Base-by-base conservation (phyloP, 345 rosid genomes). In the Dipteronia dyeriana region DNA sequence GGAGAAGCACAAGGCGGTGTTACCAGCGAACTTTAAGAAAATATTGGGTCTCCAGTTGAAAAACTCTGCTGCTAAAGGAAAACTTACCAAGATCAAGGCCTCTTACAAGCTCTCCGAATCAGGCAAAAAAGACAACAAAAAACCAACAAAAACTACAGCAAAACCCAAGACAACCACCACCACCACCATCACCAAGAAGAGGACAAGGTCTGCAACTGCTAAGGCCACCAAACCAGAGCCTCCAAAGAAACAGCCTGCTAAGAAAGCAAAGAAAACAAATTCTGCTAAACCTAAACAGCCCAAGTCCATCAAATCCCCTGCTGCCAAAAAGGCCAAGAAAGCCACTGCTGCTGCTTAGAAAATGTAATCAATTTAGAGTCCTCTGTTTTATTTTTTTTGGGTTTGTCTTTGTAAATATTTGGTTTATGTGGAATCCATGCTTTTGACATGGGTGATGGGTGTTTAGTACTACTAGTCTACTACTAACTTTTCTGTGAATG, bases 61-160 rank as follows among this genome's bases (percentile, higher is more conserved):
- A 77, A 92, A 92, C 86, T 92, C 88, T 0, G 88, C 85, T 0
- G 75, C 87, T 2, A 90, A 82, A 74, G 94, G 95, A 20, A 94
- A 90, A 80, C 87, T 94, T 9, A 80, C 80, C 68, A 92, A 94
- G 91, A 86, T 94, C 83, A 94, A 79, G 83, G 98, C 95, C 3
- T 92, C 97, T 4, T 94, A 89, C 82, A 92, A 92, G 86, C 89
- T 94, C 20, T 73, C 88, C 0, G 93, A 86, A 66, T 41, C 77
- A 1, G 79, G 75, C 3, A 78, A 75, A 68, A 64, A 68, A 13
- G 76, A 47, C 34, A n/a, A 51, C 13, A 79, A 62, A 61, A 84
- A 76, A 62, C 70, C 62, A 1, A 20, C 10, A 13, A 56, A 4
- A 56, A 0, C 25, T 7, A 0, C 22, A 59, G 3, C 63, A 2